These are phyloP conservation scores for Pisolithus sp. DNA, from an alignment of 768 basidiomycete genomes.

Conservation along the genomic window DNA sequence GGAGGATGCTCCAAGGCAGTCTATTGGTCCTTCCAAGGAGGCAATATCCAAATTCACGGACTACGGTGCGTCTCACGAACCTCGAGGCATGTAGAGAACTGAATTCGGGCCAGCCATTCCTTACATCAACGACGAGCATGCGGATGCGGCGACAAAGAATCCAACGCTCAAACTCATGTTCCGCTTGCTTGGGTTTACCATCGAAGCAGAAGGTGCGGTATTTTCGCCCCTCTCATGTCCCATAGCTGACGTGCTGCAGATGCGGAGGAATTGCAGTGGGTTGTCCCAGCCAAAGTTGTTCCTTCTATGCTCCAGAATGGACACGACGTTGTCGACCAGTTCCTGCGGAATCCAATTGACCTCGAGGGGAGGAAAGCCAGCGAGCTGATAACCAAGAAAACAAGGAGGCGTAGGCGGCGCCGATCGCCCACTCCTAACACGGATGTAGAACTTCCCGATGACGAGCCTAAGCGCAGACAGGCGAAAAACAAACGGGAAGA, in stretches of 20 bases:
- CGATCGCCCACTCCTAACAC: slow-evolving; percentile 44
- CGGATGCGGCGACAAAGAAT: slow-evolving; percentile 71
- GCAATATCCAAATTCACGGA: slow-evolving; percentile 66
- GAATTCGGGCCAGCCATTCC: slow-evolving; percentile 55
- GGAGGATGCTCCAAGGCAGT: slow-evolving; percentile 22
- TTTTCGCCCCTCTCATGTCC: slow-evolving; percentile 1
- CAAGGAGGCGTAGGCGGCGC: slow-evolving; percentile 44
- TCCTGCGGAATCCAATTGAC: slow-evolving; percentile 74
- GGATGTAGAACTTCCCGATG: slow-evolving; percentile 32
- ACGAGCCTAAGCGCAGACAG: slow-evolving; percentile 30
- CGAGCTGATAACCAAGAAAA: slow-evolving; percentile 63
- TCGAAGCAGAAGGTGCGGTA: slow-evolving; percentile 57
- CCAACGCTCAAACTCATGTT: slow-evolving; percentile 79
- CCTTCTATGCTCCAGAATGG: slow-evolving; percentile 64
- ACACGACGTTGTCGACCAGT: slow-evolving; percentile 75
- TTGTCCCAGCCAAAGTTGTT: slow-evolving; percentile 64
- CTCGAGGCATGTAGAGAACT: slow-evolving; percentile 1
- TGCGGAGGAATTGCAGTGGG: slow-evolving; percentile 77
- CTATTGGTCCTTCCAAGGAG: slow-evolving; percentile 52
- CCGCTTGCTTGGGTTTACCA: slow-evolving; percentile 66
- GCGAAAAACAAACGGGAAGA: slow-evolving; percentile 59
- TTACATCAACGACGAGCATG: slow-evolving; percentile 68
- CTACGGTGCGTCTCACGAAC: slow-evolving; percentile 51
- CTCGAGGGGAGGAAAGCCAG: slow-evolving; percentile 71
- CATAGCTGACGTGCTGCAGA: slow-evolving; percentile 31